These are phyloP conservation scores for Dendrothele bispora DNA, from an alignment of 768 basidiomycete genomes.

Conservation along the genomic window DNA sequence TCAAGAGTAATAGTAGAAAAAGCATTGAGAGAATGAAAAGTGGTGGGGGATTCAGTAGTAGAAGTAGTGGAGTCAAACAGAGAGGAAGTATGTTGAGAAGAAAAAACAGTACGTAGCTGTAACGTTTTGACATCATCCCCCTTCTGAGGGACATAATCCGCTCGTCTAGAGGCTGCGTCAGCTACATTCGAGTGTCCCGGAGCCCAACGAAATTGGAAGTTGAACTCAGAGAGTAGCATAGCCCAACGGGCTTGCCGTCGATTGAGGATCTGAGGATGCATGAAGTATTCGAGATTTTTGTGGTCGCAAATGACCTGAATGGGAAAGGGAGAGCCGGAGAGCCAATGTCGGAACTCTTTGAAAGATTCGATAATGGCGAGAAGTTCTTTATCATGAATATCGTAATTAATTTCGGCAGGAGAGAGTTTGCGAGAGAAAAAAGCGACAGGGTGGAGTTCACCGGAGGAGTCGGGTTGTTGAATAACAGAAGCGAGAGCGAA, in stretches of 20 bases:
- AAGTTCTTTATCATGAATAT: constrained; percentile 37
- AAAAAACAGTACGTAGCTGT: constrained; percentile 9
- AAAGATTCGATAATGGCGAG: constrained; percentile 39
- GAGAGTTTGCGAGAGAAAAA: constrained; percentile 25
- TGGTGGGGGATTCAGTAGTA: too few relatives aligned
- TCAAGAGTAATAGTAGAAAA: too few relatives aligned
- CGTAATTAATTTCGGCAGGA: constrained; percentile 36
- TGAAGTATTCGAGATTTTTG: constrained; percentile 47
- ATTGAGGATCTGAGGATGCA: constrained; percentile 36
- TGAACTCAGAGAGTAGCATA: constrained; percentile 38
- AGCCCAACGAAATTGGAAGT: constrained; percentile 30
- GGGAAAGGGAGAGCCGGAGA: constrained; percentile 23
- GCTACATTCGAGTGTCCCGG: constrained; percentile 28
- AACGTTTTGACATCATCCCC: constrained; percentile 16
- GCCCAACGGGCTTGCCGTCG: constrained; percentile 49
- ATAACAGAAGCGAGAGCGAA: constrained; percentile 14
- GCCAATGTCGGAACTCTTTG: constrained; percentile 30
- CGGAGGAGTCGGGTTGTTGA: constrained; percentile 10
- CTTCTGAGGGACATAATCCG: constrained; percentile 27
- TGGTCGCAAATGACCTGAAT: constrained; percentile 30
- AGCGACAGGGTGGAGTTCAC: constrained; percentile 26
- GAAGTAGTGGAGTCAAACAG: too few relatives aligned
- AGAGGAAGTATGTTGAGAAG: constrained; percentile 7
- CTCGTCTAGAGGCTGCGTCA: constrained; percentile 29
- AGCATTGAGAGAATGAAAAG: too few relatives aligned